A percentile compares a stretch with the other conserved stretches of the same genome.
Conservation (phyloP, 2,329 filamentous ascomycete genomes). For the Trichophyton equinum region DNA sequence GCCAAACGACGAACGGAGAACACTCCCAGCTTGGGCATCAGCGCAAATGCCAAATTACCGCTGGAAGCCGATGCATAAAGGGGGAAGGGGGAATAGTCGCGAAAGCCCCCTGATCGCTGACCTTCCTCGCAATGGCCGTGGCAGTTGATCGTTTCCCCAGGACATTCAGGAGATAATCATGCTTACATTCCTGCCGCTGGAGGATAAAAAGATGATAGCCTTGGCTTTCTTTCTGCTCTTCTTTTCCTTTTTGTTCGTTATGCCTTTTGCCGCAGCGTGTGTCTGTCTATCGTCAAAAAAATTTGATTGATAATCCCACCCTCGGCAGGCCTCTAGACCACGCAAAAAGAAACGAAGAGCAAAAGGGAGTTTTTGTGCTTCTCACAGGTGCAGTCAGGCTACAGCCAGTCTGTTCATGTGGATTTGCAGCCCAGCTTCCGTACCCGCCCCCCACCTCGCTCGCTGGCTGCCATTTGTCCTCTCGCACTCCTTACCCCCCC, state of each 20-base stretch:
- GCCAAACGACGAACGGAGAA: background rate
- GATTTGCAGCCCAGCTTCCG: background rate
- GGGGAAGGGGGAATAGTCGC: background rate
- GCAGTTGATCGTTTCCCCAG: background rate
- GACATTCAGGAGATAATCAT: background rate
- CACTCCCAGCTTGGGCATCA: background rate
- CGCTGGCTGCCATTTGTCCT: background rate
- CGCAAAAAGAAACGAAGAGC: background rate
- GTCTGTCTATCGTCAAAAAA: background rate
- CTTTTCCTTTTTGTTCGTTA: background rate
- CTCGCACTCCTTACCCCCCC: background rate
- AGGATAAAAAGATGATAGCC: background rate
- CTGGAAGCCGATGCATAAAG: background rate
- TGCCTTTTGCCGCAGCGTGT: background rate
- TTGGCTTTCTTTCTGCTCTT: background rate
- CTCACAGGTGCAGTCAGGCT: background rate
- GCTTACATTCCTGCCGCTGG: background rate
- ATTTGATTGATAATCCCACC: conserved; percentile 1
- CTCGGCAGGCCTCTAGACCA: conserved; percentile 1
- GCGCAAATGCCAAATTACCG: conserved; percentile 1
- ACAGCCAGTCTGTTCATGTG: background rate
- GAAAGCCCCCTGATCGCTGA: background rate
- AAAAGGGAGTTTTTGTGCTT: background rate
- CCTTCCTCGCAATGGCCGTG: background rate
- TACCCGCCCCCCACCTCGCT: background rate